These are phyloP conservation scores for Botryotinia globosa DNA, from an alignment of 2,329 filamentous ascomycete genomes.

Conservation along the genomic window DNA sequence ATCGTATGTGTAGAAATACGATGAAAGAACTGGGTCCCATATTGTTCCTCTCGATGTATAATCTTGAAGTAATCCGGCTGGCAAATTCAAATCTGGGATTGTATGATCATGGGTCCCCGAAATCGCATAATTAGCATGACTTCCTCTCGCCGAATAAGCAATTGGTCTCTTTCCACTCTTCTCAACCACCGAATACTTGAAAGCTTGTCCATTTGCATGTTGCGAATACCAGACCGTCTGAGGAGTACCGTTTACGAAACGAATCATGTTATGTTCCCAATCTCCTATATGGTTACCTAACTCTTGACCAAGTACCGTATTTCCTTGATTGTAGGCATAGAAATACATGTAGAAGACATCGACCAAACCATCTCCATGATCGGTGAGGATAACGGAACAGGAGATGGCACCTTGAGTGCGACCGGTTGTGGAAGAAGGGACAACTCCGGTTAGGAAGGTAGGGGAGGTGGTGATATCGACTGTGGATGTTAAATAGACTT, in stretches of 20 bases:
- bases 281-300: constrained; percentile 57
- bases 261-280: constrained; percentile 67
- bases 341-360: constrained; percentile 41
- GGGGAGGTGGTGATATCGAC: constrained; percentile 48
- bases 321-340: constrained; percentile 39
- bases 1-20: constrained; percentile 56
- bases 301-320: constrained; percentile 36
- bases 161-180: constrained; percentile 54
- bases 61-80: constrained; percentile 51
- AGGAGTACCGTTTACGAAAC: constrained; percentile 56
- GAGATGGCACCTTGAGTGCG: constrained; percentile 50
- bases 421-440: constrained; percentile 48
- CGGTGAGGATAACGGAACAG: constrained; percentile 54
- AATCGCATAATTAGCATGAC: constrained; percentile 63
- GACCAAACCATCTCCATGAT: constrained; percentile 49
- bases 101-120: constrained; percentile 59
- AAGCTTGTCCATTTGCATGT: constrained; percentile 61
- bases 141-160: constrained; percentile 57
- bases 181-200: constrained; percentile 54
- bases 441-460: constrained; percentile 51
- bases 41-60: constrained; percentile 52
- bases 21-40: constrained; percentile 58
- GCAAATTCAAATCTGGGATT: constrained; percentile 59
- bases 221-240: constrained; percentile 61
- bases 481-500: constrained; percentile 49